Evolutionary conservation across 148 eudicot species (phyloP).

Genomic region (Amaranthus hypochondriacus): DNA sequence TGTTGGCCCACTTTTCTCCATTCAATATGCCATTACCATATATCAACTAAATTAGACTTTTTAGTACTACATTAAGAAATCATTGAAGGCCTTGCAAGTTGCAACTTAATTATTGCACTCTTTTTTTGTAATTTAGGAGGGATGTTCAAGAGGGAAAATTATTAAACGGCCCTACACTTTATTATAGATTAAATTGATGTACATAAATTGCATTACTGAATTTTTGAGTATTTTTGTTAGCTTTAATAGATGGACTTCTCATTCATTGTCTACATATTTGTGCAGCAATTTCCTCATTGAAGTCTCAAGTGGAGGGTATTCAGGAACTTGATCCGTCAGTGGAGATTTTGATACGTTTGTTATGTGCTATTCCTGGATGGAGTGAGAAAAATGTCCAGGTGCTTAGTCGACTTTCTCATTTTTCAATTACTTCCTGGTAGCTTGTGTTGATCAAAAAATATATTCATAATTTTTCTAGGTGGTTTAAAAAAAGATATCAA

Average conservation of each 20-base stretch:
- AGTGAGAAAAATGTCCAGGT: conserved; percentile 98
- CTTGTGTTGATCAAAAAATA: neutral
- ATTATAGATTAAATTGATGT: neutral
- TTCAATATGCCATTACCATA: too few species aligned
- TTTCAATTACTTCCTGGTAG: neutral
- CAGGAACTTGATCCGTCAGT: conserved; percentile 69
- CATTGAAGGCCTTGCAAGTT: too few species aligned
- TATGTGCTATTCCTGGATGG: conserved; percentile 98
- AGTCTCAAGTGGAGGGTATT: conserved; percentile 80
- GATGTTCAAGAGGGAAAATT: too few species aligned
- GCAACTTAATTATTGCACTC: too few species aligned
- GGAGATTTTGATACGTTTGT: conserved; percentile 85
- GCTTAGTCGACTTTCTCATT: neutral
- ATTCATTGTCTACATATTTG: neutral
- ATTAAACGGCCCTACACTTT: neutral
- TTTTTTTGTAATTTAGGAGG: too few species aligned
- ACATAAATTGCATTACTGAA: too few species aligned
- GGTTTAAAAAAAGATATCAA: too few species aligned
- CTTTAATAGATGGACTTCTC: neutral
- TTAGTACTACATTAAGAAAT: too few species aligned
- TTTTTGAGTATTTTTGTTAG: neutral
- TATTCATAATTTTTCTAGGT: too few species aligned
- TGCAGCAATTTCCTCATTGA: conserved; percentile 83
- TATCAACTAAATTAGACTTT: too few species aligned
- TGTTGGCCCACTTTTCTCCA: too few species aligned